Conservation (phyloP, 176 grass and related monocot species). For the Puccinellia tenuiflora region DNA sequence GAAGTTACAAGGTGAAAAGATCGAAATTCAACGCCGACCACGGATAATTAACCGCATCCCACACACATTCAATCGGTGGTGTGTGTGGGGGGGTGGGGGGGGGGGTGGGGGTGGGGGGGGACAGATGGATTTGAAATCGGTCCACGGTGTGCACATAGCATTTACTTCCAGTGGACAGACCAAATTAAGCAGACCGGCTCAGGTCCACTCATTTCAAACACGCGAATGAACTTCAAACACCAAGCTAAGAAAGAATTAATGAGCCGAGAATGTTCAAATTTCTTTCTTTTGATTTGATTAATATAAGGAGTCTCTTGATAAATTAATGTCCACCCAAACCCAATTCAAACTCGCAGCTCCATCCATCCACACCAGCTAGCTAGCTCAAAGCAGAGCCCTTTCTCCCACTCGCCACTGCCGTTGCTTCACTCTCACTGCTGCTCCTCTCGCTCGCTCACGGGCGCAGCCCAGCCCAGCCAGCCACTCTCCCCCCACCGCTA, state of each 20-base stretch:
- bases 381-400: slow-evolving; percentile 5
- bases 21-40: too few species aligned
- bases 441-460: background rate
- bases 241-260: too few species aligned
- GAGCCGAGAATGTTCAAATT: too few species aligned
- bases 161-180: background rate
- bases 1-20: too few species aligned
- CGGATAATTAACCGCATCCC: too few species aligned
- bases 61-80: too few species aligned
- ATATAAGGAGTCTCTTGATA: background rate
- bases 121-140: too few species aligned
- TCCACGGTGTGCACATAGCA: background rate
- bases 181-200: background rate
- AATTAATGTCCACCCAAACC: background rate
- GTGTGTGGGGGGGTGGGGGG: too few species aligned
- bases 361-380: background rate
- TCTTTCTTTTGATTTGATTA: too few species aligned
- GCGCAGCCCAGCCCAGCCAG: too few species aligned
- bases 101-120: too few species aligned
- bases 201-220: slow-evolving; percentile 1
- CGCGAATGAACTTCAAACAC: background rate
- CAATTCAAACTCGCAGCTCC: background rate
- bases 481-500: background rate
- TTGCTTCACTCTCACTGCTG: slow-evolving; percentile 58
- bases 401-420: slow-evolving; percentile 30